Evolutionary conservation across 352 stramenopile species (phyloP), one percentile per base, ranked within the genome.

Genomic region (Elongisporangium undulatum): DNA sequence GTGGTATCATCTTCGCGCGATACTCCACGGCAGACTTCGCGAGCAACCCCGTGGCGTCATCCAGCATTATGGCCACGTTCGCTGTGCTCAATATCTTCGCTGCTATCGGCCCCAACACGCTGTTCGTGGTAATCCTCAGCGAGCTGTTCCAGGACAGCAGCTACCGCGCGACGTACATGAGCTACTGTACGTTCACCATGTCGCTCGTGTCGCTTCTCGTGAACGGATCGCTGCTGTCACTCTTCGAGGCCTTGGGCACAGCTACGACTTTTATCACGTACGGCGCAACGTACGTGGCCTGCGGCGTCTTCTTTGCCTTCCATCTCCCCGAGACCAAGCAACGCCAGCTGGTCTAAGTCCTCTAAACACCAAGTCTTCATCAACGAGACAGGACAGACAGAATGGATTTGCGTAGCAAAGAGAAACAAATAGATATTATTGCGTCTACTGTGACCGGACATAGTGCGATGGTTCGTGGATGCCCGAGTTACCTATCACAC

Each of bases 111-210:
- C 82, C 85, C 34, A 90, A 80, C 60, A 81, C 90, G 55, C 72
- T 93, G 16, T 95, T 95, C 24, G 77, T 95, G 49, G 80, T 95
- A 2, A 93, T 95, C 63, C 69, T 95, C 22, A 92, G 78, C 49
- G 85, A 95, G 61, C 71, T 95, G 34, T 95, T 95, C 59, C 79
- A 86, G 51, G 78, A 92, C 72, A 87, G 73, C 61, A 89, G 72
- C 66, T 89, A 92, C 61, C 85, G 85, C 19, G 85, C 85, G 23
- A 67, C 72, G 20, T 93, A 90, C 77, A 95, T 93, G 83, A 93
- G 85, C 75, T 93, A 92, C 71, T 95, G 85, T 63, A 95, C 85
- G 45, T 95, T 95, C 63, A 67, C 83, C 45, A 95, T 95, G 85
- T 95, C 85, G 54, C 74, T 92, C 54, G 84, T 93, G 53, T 93